A percentile compares a stretch with the other conserved stretches of the same genome.
Evolutionary conservation across 176 grass and related monocot species (phyloP).

Genomic region (Pontederia crassipes): DNA sequence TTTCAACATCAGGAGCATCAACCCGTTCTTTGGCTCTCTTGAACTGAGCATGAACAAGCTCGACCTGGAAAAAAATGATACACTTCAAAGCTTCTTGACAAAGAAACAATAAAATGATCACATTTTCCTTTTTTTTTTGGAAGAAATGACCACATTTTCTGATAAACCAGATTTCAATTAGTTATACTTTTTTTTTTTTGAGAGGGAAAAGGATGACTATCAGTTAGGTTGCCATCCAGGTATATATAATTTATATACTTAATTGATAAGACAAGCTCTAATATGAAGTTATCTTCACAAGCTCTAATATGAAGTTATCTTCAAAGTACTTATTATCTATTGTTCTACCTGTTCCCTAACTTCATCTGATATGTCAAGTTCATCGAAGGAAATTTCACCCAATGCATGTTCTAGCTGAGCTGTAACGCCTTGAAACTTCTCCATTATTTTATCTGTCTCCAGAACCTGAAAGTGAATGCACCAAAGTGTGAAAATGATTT

Average conservation of each 20-base stretch:
- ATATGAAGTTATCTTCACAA: neutral
- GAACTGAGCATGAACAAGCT: conserved; percentile 17
- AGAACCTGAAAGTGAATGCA: conserved; percentile 1
- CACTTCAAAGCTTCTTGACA: no score
- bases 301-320: neutral
- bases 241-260: no score
- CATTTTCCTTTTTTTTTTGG: no score
- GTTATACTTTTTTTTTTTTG: no score
- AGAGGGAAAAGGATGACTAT: no score
- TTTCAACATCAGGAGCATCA: conserved; percentile 3
- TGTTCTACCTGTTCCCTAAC: conserved; percentile 12
- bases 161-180: no score
- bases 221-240: no score
- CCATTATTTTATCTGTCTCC: conserved; percentile 8
- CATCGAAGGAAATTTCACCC: conserved; percentile 10
- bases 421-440: neutral
- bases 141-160: no score
- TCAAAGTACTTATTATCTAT: neutral
- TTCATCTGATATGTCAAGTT: conserved; percentile 19
- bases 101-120: no score
- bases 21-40: conserved; percentile 18
- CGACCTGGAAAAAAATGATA: neutral
- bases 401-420: conserved; percentile 11
- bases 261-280: no score
- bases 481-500: neutral